A percentile compares a stretch with the other conserved stretches of the same genome.
Conservation (phyloP, 495 filamentous ascomycete genomes). For the Xylaria curta region DNA sequence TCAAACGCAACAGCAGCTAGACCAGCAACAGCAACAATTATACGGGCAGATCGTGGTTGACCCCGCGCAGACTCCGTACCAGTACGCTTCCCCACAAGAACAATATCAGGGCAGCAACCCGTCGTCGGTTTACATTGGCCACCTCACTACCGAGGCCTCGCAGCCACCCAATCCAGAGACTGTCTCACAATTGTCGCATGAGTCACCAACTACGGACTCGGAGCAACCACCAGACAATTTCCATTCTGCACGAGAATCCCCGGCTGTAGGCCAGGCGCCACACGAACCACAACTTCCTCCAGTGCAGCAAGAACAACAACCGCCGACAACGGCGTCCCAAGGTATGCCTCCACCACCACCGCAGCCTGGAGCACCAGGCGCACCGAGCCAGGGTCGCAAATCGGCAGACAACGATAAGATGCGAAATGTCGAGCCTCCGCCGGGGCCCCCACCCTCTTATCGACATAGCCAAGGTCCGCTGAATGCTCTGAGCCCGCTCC, state of each 20-base stretch:
- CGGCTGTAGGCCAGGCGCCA: slow-evolving; percentile 43
- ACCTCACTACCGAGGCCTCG: slow-evolving; percentile 46
- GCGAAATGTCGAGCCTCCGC: slow-evolving; percentile 51
- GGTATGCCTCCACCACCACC: slow-evolving; percentile 60
- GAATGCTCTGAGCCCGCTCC: slow-evolving; percentile 47
- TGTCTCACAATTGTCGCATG: slow-evolving; percentile 67
- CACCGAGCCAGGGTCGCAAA: slow-evolving; percentile 50
- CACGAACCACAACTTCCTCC: slow-evolving; percentile 46
- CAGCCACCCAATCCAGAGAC: slow-evolving; percentile 59
- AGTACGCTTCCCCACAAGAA: slow-evolving; percentile 43
- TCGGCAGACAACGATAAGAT: slow-evolving; percentile 53
- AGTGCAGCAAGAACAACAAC: slow-evolving; percentile 43
- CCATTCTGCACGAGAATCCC: slow-evolving; percentile 48
- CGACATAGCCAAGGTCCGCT: slow-evolving; percentile 55
- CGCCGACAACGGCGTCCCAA: slow-evolving; percentile 34
- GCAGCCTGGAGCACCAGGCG: slow-evolving; percentile 51
- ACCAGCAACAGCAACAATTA: slow-evolving; percentile 41
- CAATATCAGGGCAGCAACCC: slow-evolving; percentile 46
- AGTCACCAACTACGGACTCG: slow-evolving; percentile 57
- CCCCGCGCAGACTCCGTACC: slow-evolving; percentile 40
- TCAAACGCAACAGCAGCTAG: slow-evolving; percentile 30
- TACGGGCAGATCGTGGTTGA: slow-evolving; percentile 47
- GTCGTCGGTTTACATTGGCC: slow-evolving; percentile 39
- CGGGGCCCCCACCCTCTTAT: slow-evolving; percentile 55
- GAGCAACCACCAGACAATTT: slow-evolving; percentile 46